A percentile compares a stretch with the other conserved stretches of the same genome.
phyloP scores from a whole-genome alignment of 345 rosid genomes.

The Cardamine resedifolia region DNA sequence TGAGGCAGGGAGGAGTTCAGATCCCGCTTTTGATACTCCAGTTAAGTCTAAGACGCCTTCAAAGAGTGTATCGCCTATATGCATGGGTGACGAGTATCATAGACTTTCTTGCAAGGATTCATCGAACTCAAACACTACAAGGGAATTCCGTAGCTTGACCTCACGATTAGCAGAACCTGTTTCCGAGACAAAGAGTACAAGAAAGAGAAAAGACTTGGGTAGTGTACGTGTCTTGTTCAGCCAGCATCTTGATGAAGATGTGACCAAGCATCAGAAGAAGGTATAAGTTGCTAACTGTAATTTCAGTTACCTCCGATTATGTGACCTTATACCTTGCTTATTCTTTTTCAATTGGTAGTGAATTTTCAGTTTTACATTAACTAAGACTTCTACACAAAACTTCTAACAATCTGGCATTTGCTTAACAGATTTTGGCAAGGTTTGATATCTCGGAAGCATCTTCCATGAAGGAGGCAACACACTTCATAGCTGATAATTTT shows the following conservation, averaged over 20 bases:
- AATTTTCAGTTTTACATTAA: not conserved
- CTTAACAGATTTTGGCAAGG: slow-evolving; percentile 62
- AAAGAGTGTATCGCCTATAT: slow-evolving; percentile 69
- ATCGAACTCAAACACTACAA: slow-evolving; percentile 44
- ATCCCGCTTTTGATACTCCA: slow-evolving; percentile 32
- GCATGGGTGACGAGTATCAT: slow-evolving; percentile 72
- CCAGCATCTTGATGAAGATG: slow-evolving; percentile 81
- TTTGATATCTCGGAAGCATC: slow-evolving; percentile 60
- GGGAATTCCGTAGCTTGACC: slow-evolving; percentile 53
- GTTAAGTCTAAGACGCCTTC: slow-evolving; percentile 42
- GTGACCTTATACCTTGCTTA: not conserved
- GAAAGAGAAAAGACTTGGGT: slow-evolving; percentile 79
- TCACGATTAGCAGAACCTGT: slow-evolving; percentile 40
- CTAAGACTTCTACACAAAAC: not conserved
- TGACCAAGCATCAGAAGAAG: slow-evolving; percentile 76
- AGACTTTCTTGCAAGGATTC: slow-evolving; percentile 59
- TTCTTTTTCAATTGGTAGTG: not conserved
- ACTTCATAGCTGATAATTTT: slow-evolving; percentile 70
- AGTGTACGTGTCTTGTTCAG: slow-evolving; percentile 70
- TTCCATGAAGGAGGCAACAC: slow-evolving; percentile 73
- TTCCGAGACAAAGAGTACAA: slow-evolving; percentile 47
- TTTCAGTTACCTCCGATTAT: slow-evolving; percentile 1
- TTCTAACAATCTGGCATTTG: slow-evolving; percentile 27
- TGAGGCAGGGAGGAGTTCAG: slow-evolving; percentile 35
- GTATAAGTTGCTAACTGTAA: slow-evolving; percentile 38